Base-by-base conservation (phyloP, 306 rosid species). In the Quercus gilva region DNA sequence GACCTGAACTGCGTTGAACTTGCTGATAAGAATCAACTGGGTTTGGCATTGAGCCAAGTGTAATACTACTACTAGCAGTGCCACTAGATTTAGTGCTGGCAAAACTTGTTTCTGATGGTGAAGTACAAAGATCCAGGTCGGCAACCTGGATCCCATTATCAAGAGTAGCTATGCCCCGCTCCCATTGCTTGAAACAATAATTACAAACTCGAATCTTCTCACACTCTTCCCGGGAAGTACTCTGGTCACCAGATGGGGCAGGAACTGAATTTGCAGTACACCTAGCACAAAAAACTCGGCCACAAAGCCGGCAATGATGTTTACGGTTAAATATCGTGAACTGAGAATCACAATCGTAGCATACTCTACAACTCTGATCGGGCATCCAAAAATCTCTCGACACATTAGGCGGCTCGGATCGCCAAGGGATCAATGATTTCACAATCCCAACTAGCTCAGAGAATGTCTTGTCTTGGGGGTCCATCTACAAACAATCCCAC, bases 341-440 rank as follows among this genome's bases (percentile, higher is more conserved):
- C 73, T 90, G 98, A 10, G 90, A 85, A 77, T 95, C 99, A 76
- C 99, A 95, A 37, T 93, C 98, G 68, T 95, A 95, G 79, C 99
- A 95, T 55, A 93, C 94, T 82, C 90, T 88, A 76, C 99, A 93
- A 79, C 94, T 95, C 63, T 80, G 85, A 74, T 95, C 99, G 1
- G 97, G 98, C 98, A 95, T 96, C 99, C 99, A 96, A 81, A 93
- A 93, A 86, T 86, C 94, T 79, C 93, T 86, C 0, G 97, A 89
- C 77, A 96, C 91, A 57, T 90, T 86, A 31, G 82, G 83, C 25
- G 97, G 93, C 78, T 88, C 94, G 11, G 94, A 85, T 57, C 83
- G 85, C 96, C 97, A 77, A 74, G 96, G 91, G 70, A 89, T 85
- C 99, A 90, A 93, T 12, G 98, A 87, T 83, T 87, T 96, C 81